These are phyloP conservation scores for Ceratocystis colombiana DNA, from an alignment of 2,329 filamentous ascomycete species.

Conservation along the genomic window DNA sequence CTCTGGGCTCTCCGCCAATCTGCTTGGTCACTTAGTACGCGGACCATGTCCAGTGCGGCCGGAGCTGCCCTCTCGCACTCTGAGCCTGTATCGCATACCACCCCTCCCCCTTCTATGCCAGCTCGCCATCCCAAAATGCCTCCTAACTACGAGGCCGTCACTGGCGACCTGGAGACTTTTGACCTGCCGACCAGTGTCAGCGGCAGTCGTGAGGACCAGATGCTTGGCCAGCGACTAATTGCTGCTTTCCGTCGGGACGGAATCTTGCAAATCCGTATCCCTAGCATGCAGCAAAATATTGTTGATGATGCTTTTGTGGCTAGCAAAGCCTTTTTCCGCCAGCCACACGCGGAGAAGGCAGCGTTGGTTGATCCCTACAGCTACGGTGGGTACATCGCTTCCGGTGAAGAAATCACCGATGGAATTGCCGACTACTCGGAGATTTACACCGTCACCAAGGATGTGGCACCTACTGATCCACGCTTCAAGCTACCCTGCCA, in stretches of 20 bases:
- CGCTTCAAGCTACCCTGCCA: slow-evolving; percentile 43
- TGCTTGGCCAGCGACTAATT: slow-evolving; percentile 36
- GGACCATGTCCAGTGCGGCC: slow-evolving; percentile 14
- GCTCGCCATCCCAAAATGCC: slow-evolving; percentile 21
- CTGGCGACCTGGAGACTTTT: slow-evolving; percentile 35
- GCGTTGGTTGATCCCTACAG: slow-evolving; percentile 38
- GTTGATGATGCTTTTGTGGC: slow-evolving; percentile 34
- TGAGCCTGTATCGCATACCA: neutral
- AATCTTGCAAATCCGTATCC: slow-evolving; percentile 40
- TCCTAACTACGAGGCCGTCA: slow-evolving; percentile 14
- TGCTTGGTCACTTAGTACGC: slow-evolving; percentile 3
- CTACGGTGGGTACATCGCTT: slow-evolving; percentile 42
- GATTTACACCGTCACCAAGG: slow-evolving; percentile 45
- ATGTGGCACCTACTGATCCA: slow-evolving; percentile 34
- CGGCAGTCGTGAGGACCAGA: slow-evolving; percentile 31
- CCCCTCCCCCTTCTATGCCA: neutral
- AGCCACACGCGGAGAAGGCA: slow-evolving; percentile 34
- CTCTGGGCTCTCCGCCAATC: slow-evolving; percentile 3
- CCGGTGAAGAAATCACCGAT: slow-evolving; percentile 40
- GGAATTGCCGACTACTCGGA: slow-evolving; percentile 44
- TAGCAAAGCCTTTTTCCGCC: slow-evolving; percentile 36
- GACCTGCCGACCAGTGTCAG: slow-evolving; percentile 35
- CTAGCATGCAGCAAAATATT: slow-evolving; percentile 31
- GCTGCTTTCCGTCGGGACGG: slow-evolving; percentile 38
- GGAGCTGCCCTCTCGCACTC: neutral